Conservation (phyloP, 1,139 yeast species). For the Pichia sp. region DNA sequence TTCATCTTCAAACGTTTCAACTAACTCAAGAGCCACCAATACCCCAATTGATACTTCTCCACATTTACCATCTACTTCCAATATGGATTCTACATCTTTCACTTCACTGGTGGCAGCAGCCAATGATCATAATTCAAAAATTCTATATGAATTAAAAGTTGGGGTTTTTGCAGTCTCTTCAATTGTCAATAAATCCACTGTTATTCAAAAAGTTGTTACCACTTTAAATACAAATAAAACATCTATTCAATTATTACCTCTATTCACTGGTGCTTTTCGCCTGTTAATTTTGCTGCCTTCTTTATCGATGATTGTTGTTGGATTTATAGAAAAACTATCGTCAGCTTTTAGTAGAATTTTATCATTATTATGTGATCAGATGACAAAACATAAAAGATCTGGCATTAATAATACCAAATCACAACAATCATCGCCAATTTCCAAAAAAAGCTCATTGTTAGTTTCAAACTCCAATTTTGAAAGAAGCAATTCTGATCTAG, state of each 20-base stretch:
- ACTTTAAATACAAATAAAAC: slow-evolving; percentile 30
- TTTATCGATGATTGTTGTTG: slow-evolving; percentile 14
- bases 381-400: slow-evolving; percentile 6
- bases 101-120: neutral
- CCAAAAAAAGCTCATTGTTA: neutral
- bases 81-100: slow-evolving; percentile 2
- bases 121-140: slow-evolving; percentile 1
- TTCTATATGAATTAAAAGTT: slow-evolving; percentile 27
- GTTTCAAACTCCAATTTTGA: neutral
- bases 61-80: slow-evolving; percentile 1
- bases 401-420: neutral
- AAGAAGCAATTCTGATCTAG: neutral
- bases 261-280: slow-evolving; percentile 37
- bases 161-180: slow-evolving; percentile 40
- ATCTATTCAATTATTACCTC: slow-evolving; percentile 14
- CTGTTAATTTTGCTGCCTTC: slow-evolving; percentile 23
- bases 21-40: neutral
- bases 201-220: slow-evolving; percentile 28
- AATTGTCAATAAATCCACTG: slow-evolving; percentile 35
- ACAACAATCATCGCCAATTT: slow-evolving; percentile 5
- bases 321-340: slow-evolving; percentile 17
- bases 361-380: slow-evolving; percentile 1
- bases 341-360: slow-evolving; percentile 14
- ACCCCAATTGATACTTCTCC: slow-evolving; percentile 9
- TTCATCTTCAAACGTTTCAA: neutral